Evolutionary conservation across 768 basidiomycete species (phyloP).

Genomic region (Agaricus blazei): DNA sequence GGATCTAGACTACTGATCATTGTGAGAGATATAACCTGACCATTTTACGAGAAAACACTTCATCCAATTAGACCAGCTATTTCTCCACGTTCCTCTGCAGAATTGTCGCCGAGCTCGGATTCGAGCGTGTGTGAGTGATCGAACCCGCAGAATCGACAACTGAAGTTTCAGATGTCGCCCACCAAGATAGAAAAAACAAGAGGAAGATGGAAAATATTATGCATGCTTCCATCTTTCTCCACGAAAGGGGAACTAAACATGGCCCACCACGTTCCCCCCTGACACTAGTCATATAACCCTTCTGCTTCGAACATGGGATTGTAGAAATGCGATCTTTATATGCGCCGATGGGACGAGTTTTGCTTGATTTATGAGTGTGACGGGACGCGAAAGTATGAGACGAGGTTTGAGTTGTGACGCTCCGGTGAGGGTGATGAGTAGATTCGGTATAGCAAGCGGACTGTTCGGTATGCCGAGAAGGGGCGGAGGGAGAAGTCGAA

Average conservation of each 20-base stretch:
- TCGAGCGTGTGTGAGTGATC: background rate
- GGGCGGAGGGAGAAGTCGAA: background rate
- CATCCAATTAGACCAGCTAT: too few species aligned
- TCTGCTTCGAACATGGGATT: background rate
- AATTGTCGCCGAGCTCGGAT: background rate
- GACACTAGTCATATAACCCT: conserved; percentile 1
- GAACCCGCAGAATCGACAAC: background rate
- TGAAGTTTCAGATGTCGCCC: background rate
- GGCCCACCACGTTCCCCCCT: conserved; percentile 3
- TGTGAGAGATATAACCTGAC: too few species aligned
- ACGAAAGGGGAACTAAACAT: conserved; percentile 2
- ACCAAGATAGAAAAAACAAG: conserved; percentile 5
- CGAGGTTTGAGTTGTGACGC: background rate
- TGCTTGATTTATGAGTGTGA: background rate
- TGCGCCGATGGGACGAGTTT: background rate
- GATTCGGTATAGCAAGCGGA: too few species aligned
- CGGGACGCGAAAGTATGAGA: conserved; percentile 3
- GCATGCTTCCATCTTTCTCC: conserved; percentile 8
- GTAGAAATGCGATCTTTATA: background rate
- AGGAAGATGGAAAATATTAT: conserved; percentile 10
- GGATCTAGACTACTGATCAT: too few species aligned
- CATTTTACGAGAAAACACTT: too few species aligned
- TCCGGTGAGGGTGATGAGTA: too few species aligned
- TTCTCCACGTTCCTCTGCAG: background rate
- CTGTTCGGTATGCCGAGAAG: background rate